Evolutionary conservation across 1,139 yeast genomes (phyloP), one percentile per base, ranked within the genome.

Genomic region (Taphrina communis): DNA sequence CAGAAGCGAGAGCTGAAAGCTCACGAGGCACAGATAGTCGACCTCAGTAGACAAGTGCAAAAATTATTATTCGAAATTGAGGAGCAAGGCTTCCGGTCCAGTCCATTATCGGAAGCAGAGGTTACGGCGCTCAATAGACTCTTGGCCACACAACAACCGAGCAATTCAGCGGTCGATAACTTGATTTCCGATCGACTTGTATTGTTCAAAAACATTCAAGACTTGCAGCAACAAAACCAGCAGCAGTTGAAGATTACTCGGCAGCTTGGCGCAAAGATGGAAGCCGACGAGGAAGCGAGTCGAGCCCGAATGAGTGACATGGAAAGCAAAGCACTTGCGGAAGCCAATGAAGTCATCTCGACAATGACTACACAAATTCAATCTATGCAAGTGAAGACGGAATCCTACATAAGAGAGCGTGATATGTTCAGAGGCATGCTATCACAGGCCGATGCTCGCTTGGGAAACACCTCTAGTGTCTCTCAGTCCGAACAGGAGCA

Each of bases 31-130:
- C 86, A 89, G 73, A 84, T 88, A 66, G 80, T 82, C 48, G 97
- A 93, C 74, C 80, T 92, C 52, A 90, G 95, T 8, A 85, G 88
- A 56, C 98, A 94, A 76, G 84, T 94, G 19, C 90, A 90, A 73
- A 84, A 83, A 69, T 82, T 91, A 63, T 81, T 93, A 65, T 84
- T 88, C 12, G 93, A 90, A 75, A 82, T 88, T 6, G 84, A 88
- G 68, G 81, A 86, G 12, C 82, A 86, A 60, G 84, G 83, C 12
- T 80, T 81, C 51, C 75, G 77, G 50, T 83, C 81, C 48, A 84
- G 84, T 48, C 89, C 92, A 6, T 79, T 90, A 46, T 80, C 86
- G 9, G 78, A 83, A 0, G 81, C 82, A 39, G 96, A 90, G 74
- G 82, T 83, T 72, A 80, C 80, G 42, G 85, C 86, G 2, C 82